phyloP scores from a whole-genome alignment of 441 rosid species.

The Hura crepitans region DNA sequence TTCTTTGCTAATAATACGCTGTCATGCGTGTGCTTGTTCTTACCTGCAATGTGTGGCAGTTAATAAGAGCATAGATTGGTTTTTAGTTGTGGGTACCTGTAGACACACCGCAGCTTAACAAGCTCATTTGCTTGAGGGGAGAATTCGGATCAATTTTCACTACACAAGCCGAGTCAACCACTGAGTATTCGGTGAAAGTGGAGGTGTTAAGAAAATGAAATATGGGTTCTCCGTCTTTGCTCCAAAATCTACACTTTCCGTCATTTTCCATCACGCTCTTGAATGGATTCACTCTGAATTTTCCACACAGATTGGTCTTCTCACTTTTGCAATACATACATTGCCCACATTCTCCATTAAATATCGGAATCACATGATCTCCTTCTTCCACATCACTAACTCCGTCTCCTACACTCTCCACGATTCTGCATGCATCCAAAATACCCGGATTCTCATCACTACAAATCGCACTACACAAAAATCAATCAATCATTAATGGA shows the following conservation, averaged over 20 bases:
- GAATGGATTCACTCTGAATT: slow-evolving; percentile 33
- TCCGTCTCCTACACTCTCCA: slow-evolving; percentile 45
- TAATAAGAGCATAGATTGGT: too few species aligned
- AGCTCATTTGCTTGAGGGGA: slow-evolving; percentile 38
- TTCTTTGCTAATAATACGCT: too few species aligned
- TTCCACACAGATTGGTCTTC: slow-evolving; percentile 32
- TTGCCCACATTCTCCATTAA: slow-evolving; percentile 44
- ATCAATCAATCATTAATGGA: not conserved
- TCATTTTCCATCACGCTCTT: slow-evolving; percentile 37
- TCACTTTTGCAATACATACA: slow-evolving; percentile 30
- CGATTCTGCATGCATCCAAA: slow-evolving; percentile 31
- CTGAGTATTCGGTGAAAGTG: slow-evolving; percentile 46
- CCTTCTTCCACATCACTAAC: slow-evolving; percentile 37
- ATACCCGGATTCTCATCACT: not conserved
- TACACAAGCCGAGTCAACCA: slow-evolving; percentile 39
- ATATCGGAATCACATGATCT: slow-evolving; percentile 42
- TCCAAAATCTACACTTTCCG: slow-evolving; percentile 36
- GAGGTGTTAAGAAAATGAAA: slow-evolving; percentile 48
- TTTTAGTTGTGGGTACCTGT: slow-evolving; percentile 35
- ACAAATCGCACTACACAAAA: too few species aligned
- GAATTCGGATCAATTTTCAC: slow-evolving; percentile 30
- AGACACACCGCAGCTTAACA: slow-evolving; percentile 46
- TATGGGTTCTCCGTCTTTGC: slow-evolving; percentile 32
- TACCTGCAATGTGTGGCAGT: too few species aligned
- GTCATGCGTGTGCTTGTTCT: too few species aligned